Conservation (phyloP, 1,139 yeast species). For the Kurtzmaniella quercitrusa region DNA sequence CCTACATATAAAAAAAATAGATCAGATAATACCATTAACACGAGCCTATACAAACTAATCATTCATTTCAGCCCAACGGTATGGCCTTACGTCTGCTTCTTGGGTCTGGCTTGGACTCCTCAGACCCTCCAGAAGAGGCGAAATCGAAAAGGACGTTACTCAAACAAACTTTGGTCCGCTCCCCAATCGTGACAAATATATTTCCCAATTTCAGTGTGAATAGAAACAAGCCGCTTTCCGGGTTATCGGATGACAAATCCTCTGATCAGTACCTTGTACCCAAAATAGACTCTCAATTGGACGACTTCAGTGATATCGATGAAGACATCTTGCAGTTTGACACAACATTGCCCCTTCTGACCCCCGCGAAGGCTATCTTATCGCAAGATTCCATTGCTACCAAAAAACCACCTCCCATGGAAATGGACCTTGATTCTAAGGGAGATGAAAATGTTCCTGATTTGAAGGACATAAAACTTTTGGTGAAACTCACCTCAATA, state of each 20-base stretch:
- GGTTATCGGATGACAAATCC: conserved; percentile 34
- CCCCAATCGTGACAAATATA: conserved; percentile 33
- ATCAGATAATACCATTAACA: not conserved
- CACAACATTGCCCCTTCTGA: not conserved
- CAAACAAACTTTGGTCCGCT: conserved; percentile 34
- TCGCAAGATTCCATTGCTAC: not conserved
- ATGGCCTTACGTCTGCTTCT: not conserved
- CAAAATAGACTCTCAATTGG: conserved; percentile 37
- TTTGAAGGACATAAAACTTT: conserved; percentile 13
- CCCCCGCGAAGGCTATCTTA: not conserved
- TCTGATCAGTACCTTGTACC: conserved; percentile 33
- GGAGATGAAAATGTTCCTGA: not conserved
- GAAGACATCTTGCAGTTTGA: conserved; percentile 16
- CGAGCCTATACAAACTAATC: not conserved
- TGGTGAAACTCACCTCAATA: conserved; percentile 35
- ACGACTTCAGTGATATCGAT: conserved; percentile 34
- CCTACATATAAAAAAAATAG: not conserved
- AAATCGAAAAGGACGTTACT: conserved; percentile 5
- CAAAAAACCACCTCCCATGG: not conserved
- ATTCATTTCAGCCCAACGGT: not conserved
- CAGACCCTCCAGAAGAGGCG: not conserved
- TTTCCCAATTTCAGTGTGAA: conserved; percentile 31
- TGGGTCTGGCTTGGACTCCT: not conserved
- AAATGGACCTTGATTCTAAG: not conserved
- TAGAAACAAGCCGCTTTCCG: conserved; percentile 28